Evolutionary conservation across 768 basidiomycete genomes (phyloP), one percentile per base, ranked within the genome.

Genomic region (Cystofilobasidium macerans): DNA sequence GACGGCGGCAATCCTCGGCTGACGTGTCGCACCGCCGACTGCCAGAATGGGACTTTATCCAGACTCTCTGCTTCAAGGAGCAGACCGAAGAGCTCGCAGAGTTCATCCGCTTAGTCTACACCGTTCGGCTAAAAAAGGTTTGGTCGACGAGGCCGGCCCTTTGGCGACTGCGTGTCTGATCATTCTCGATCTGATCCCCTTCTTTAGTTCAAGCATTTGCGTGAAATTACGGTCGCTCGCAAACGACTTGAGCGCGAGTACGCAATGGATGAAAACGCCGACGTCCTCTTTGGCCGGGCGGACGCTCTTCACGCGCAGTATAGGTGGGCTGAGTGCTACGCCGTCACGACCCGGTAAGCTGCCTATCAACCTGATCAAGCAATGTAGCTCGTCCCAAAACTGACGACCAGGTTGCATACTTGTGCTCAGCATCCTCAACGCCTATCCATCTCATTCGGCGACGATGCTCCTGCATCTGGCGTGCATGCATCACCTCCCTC

Each of bases 31-130:
- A 33, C 36, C 32, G 57, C 48, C 33, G 65, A 16, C 24, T 53
- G n/a, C 4, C 71, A 97, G 95, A 99, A 76, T 98, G 95, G 95
- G 87, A 93, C 67, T 94, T 98, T 69, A 82, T 99, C 3, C 87
- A 89, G 74, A 81, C 83, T 20, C 81, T 99, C 14, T 81, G 86
- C 1, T 98, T 90, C 72, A 78, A 80, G 38, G 83, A 86, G 43
- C 94, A 98, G 74, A 85, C 84, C 0, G 85, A 86, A 2, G 86
- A 90, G 68, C 92, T 95, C 69, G 89, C 90, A 0, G 84, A 88
- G 45, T 95, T 99, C 72, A 85, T 99, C 32, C 84, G 86, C 68
- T 81, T 97, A 66, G 91, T 98, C 69, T 99, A 99, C 72, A 89
- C 87, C 0, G 84, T 89, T 43, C 85, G 92, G 54, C 79, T 99